phyloP scores from a whole-genome alignment of 495 filamentous ascomycete species.

The Saxophila tyrrhenica region DNA sequence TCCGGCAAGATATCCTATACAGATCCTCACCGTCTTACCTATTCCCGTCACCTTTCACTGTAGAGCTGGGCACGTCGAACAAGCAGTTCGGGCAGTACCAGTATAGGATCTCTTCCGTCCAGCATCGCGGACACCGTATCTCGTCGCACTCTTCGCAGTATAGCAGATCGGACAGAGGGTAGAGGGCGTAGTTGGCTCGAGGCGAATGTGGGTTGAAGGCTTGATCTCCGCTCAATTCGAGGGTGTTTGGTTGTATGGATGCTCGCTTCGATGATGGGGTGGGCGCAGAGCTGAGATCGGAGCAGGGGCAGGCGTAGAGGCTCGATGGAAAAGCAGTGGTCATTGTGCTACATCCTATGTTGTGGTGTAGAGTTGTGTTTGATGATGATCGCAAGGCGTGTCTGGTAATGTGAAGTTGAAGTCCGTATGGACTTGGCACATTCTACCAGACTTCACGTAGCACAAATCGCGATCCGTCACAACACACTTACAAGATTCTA shows the following conservation, averaged over 20 bases:
- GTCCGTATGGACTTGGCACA: too few species aligned
- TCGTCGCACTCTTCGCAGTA: slow-evolving; percentile 96
- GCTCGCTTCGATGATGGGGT: slow-evolving; percentile 26
- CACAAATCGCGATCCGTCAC: too few species aligned
- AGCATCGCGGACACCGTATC: slow-evolving; percentile 86
- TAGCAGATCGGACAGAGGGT: slow-evolving; percentile 83
- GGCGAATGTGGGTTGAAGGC: slow-evolving; percentile 78
- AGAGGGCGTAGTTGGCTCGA: slow-evolving; percentile 78
- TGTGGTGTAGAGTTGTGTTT: too few species aligned
- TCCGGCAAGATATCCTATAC: neutral
- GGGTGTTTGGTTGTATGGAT: slow-evolving; percentile 28
- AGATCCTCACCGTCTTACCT: slow-evolving; percentile 42
- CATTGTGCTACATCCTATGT: slow-evolving; percentile 37
- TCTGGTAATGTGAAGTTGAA: neutral
- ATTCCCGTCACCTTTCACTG: slow-evolving; percentile 83
- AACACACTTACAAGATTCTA: too few species aligned
- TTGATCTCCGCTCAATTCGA: slow-evolving; percentile 60
- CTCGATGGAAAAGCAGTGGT: slow-evolving; percentile 73
- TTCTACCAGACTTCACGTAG: too few species aligned
- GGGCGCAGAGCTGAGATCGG: slow-evolving; percentile 39
- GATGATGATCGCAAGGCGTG: neutral
- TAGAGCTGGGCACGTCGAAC: slow-evolving; percentile 86
- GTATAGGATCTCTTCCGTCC: slow-evolving; percentile 80
- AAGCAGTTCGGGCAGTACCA: slow-evolving; percentile 95
- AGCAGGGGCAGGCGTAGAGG: slow-evolving; percentile 86